Base-by-base conservation (phyloP, 495 filamentous ascomycete genomes). In the Bryoglossum gracile region DNA sequence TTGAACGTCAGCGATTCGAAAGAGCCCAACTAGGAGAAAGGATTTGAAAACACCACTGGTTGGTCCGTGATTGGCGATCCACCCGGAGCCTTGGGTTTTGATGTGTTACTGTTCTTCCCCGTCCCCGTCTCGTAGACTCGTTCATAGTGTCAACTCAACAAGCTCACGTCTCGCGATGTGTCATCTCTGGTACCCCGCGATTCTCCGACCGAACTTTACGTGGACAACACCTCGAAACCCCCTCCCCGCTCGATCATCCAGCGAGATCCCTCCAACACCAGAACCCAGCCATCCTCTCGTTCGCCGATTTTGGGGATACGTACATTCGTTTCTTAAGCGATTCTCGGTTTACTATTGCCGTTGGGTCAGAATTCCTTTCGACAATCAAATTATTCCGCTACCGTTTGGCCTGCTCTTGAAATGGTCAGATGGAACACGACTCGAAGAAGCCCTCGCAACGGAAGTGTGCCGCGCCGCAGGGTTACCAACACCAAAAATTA, bases 401-500 rank as follows among this genome's bases (percentile, higher is more conserved):
- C 61, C 48, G 28, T 67, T 67, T 51, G 59, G 58, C 6, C 51
- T 65, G 25, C 53, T 68, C 19, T 32, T 68, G 51, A 71, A 73
- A 60, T 71, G 67, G 65, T 62, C 65, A 19, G 61, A 71, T 50
- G 51, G 65, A 16, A 71, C 63, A 8, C 56, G 62, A n/a, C 30
- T 68, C 17, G 67, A 69, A 50, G 68, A 73, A 46, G 66, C 59
- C 9, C 40, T 56, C 22, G 55, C 65, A 23, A 73, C 68, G 62
- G 49, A 66, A 53, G 59, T 69, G 43, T 65, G 63, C 1, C 39
- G 56, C 51, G 47, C 59, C 41, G 65, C 67, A 21, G 67, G 65
- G 3, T 59, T 70, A 26, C 66, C 66, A 25, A 64, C 68, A 19
- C 68, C 68, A 0, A 67, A 59, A 49, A 62, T 68, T 3, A 34